A percentile compares a stretch with the other conserved stretches of the same genome.
phyloP scores from a whole-genome alignment of 2,329 filamentous ascomycete genomes.

The Xylariaceae sp. region DNA sequence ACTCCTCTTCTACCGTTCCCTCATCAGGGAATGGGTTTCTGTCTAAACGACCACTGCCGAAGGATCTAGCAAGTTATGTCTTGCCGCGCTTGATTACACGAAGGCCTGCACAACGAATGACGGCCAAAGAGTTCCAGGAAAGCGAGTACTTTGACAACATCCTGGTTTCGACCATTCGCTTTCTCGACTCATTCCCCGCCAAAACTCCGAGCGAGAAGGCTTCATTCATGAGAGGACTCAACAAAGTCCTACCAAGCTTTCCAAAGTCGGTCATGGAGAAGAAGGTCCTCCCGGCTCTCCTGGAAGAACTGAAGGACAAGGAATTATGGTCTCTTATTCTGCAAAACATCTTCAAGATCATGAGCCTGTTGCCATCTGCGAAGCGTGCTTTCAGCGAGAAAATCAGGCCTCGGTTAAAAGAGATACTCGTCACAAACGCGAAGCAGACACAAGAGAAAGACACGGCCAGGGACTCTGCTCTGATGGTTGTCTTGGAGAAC shows the following conservation, averaged over 20 bases:
- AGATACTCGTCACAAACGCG: constrained; percentile 64
- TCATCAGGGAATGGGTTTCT: constrained; percentile 78
- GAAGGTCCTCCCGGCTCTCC: constrained; percentile 79
- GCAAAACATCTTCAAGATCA: constrained; percentile 86
- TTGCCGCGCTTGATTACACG: constrained; percentile 81
- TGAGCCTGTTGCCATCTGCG: constrained; percentile 68
- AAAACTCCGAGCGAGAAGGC: constrained; percentile 89
- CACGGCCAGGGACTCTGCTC: constrained; percentile 72
- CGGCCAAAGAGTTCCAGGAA: constrained; percentile 85
- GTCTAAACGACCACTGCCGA: constrained; percentile 69
- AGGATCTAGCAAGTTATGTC: constrained; percentile 66
- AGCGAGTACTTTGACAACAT: constrained; percentile 97
- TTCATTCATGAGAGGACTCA: constrained; percentile 82
- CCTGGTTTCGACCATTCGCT: constrained; percentile 90
- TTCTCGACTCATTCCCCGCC: constrained; percentile 81
- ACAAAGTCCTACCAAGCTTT: constrained; percentile 83
- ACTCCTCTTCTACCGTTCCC: constrained; percentile 70
- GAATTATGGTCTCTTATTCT: constrained; percentile 79
- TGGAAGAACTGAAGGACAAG: constrained; percentile 91
- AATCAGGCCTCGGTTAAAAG: constrained; percentile 76
- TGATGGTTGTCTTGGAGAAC: constrained; percentile 87
- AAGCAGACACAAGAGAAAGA: constrained; percentile 66
- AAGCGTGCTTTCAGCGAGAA: constrained; percentile 75
- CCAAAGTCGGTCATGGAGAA: constrained; percentile 90
- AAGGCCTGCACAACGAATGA: constrained; percentile 78